Evolutionary conservation across 1,284 basidiomycete genomes (phyloP), one percentile per base, ranked within the genome.

Genomic region (Trametes pubescens): DNA sequence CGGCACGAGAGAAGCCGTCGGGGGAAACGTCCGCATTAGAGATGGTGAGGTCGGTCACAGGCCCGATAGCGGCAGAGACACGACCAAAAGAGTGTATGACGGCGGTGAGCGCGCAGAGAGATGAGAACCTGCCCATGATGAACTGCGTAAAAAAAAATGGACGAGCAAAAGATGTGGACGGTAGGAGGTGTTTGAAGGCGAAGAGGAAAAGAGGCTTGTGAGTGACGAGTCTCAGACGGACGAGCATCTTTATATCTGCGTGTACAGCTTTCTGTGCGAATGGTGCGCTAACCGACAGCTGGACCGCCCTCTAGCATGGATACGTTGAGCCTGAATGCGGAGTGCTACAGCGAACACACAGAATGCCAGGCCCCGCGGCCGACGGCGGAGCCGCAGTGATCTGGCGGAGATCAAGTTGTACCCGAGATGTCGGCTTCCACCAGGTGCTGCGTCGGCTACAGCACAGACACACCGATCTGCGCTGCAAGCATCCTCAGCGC

Each of bases 1-100:
- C 69, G n/a, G 67, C 63, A 24, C 59, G 65, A 26, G 61, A 44
- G 61, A 65, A 71, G 2, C 71, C 71, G 61, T 73, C 73, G 8
- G 71, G 73, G 21, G 64, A 57, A 29, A 74, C 58, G 34, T 65
- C 51, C n/a, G 49, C 59, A 40, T 74, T 69, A 18, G 54, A 35
- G 22, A 74, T 67, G 29, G 29, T 38, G 11, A 74, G 61, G 38
- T 66, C 64, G 16, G 69, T 62, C 14, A 69, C 54, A 14, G 69
- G 64, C 1, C 67, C 70, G 14, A 70, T 64, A 51, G 65, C 65
- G 18, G 40, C 58, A 29, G 46, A 38, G 22, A 21, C 3, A 18
- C 49, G 35, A n/a, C 43, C n/a, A 4, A 55, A 38, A 22, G 24
- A 38, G 14, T 29, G 47, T 24, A 9, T 48, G 32, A 46, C 18